Evolutionary conservation across 345 rosid genomes (phyloP).

Genomic region (Garcia nutans): DNA sequence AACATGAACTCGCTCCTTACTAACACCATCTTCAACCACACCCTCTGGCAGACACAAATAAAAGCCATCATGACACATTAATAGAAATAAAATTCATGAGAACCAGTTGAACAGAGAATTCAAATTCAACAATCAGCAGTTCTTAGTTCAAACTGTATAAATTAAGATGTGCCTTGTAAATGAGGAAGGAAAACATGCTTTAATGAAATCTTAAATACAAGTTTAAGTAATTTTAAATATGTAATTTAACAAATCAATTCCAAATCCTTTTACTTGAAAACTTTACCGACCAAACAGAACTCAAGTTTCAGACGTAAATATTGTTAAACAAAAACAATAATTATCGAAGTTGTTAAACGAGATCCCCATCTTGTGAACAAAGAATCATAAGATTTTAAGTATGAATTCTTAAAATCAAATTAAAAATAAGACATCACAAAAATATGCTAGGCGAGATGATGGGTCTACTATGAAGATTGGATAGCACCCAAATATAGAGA

Average conservation of each 20-base stretch:
- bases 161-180: neutral
- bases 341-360: too few relatives aligned
- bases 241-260: too few relatives aligned
- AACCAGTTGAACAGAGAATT: neutral
- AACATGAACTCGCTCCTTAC: conserved; percentile 38
- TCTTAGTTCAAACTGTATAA: neutral
- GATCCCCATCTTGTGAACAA: too few relatives aligned
- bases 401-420: too few relatives aligned
- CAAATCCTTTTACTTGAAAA: neutral
- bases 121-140: neutral
- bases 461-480: too few relatives aligned
- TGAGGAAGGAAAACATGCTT: neutral
- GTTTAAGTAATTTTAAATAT: too few relatives aligned
- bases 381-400: too few relatives aligned
- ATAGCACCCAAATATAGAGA: too few relatives aligned
- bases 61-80: neutral
- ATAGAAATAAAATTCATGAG: conserved; percentile 1
- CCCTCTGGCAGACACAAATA: conserved; percentile 43
- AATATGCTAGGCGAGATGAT: too few relatives aligned
- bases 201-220: neutral
- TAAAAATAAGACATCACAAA: too few relatives aligned
- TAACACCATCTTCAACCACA: conserved; percentile 33
- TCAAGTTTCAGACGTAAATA: too few relatives aligned
- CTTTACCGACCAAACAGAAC: neutral
- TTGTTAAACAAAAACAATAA: too few relatives aligned